phyloP scores from a whole-genome alignment of 2,329 filamentous ascomycete genomes.

The Ascosphaera acerosa region DNA sequence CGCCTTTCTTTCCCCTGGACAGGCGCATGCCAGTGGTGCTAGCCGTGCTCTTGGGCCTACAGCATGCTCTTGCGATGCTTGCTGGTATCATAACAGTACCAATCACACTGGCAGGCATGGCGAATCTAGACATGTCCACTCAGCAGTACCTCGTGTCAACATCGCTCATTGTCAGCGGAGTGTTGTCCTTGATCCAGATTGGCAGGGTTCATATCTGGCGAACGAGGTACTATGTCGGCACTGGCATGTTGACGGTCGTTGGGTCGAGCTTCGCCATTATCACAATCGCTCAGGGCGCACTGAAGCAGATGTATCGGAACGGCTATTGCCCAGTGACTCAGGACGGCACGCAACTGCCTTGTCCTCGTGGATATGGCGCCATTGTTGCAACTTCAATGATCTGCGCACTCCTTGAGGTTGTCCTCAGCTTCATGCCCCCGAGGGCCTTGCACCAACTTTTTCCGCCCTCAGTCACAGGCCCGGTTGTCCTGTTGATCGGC shows the following conservation, averaged over 20 bases:
- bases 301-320: slow-evolving; percentile 36
- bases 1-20: slow-evolving; percentile 45
- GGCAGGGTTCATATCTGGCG: slow-evolving; percentile 36
- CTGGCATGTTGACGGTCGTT: slow-evolving; percentile 40
- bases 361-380: slow-evolving; percentile 40
- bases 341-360: slow-evolving; percentile 32
- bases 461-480: slow-evolving; percentile 42
- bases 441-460: slow-evolving; percentile 35
- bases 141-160: slow-evolving; percentile 44
- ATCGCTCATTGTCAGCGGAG: slow-evolving; percentile 39
- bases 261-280: slow-evolving; percentile 43
- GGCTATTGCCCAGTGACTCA: slow-evolving; percentile 34
- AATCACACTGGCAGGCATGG: slow-evolving; percentile 28
- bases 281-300: slow-evolving; percentile 35
- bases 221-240: slow-evolving; percentile 38
- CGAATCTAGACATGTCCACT: slow-evolving; percentile 28
- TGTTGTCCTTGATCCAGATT: slow-evolving; percentile 40
- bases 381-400: slow-evolving; percentile 30
- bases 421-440: slow-evolving; percentile 37
- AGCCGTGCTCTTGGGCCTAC: slow-evolving; percentile 39
- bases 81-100: slow-evolving; percentile 29
- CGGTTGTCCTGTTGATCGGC: slow-evolving; percentile 41
- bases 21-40: slow-evolving; percentile 42
- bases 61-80: slow-evolving; percentile 43
- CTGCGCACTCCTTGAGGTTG: slow-evolving; percentile 31